Evolutionary conservation across 768 basidiomycete species (phyloP), one percentile per base, ranked within the genome.

Genomic region (Termitomyces sp.): DNA sequence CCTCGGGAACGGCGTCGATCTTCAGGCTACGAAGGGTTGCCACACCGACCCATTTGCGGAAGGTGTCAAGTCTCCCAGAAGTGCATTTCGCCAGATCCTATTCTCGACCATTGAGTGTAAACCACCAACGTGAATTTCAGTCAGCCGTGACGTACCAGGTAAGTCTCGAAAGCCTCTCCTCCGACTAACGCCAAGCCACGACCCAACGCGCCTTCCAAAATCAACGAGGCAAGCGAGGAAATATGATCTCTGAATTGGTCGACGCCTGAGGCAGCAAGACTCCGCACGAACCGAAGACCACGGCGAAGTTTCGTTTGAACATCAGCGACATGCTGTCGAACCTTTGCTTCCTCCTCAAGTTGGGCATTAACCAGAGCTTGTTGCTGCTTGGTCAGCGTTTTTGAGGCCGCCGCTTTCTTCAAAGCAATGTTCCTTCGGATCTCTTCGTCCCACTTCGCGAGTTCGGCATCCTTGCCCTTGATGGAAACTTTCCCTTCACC

Each of bases 381-480:
- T 58, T 97, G 92, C 58, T 89, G 86, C 68, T 94, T 98, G 1
- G 90, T 91, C 18, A 98, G 70, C 1, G 76, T 75, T 6, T 72
- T 74, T 1, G 76, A 64, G 1, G 71, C 66, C 1, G 78, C 71
- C 10, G 83, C 80, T 69, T 91, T 92, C 75, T 98, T 98, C 56
- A 74, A 82, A 6, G 91, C 90, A 1, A 98, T 76, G 0, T 87
- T 84, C 63, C 90, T 87, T 10, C 94, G 84, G n/a, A 96, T 76
- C 59, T 99, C 95, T 28, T 87, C 88, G 60, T 99, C 97, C 96
- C 96, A 99, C 66, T 92, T 88, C 18, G 92, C 88, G 14, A 96
- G 89, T 36, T 92, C 92, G 6, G 89, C 84, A 58, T 87, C 89
- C 64, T 97, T 98, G 14, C 92, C 90, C 68, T 95, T 96, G 62